Conservation (phyloP, 2,329 filamentous ascomycete genomes). For the Paecilomyces variotii region DNA sequence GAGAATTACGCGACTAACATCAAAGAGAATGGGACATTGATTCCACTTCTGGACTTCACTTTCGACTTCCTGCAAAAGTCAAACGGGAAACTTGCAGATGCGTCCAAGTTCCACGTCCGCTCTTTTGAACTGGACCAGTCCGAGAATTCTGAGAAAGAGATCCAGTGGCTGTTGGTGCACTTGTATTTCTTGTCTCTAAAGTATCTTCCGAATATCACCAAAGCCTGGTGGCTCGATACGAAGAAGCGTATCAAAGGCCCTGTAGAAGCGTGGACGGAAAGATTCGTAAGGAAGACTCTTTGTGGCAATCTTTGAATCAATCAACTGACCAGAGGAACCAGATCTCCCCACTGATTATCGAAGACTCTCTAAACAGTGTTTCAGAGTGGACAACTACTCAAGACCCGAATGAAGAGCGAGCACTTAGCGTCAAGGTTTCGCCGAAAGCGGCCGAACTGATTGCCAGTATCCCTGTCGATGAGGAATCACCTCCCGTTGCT, state of each 20-base stretch:
- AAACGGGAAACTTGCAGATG: constrained; percentile 61
- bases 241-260: constrained; percentile 70
- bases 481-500: constrained; percentile 71
- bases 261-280: constrained; percentile 78
- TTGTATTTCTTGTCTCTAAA: constrained; percentile 76
- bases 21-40: constrained; percentile 62
- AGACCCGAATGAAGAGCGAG: constrained; percentile 43
- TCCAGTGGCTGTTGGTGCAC: constrained; percentile 77
- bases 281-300: constrained; percentile 66
- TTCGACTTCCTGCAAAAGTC: constrained; percentile 81
- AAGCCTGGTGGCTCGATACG: constrained; percentile 76
- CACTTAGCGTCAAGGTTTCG: constrained; percentile 62
- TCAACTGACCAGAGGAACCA: constrained; percentile 11
- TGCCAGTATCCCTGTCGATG: constrained; percentile 80
- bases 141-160: constrained; percentile 61
- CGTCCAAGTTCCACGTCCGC: constrained; percentile 62
- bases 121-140: constrained; percentile 53
- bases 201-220: constrained; percentile 69
- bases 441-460: constrained; percentile 66
- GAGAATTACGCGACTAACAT: constrained; percentile 72
- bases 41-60: constrained; percentile 64
- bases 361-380: constrained; percentile 32
- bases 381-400: constrained; percentile 35
- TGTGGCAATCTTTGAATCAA: not conserved
- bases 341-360: constrained; percentile 36